phyloP scores from a whole-genome alignment of 1,284 basidiomycete genomes.

The Paramarasmius palmivorus region DNA sequence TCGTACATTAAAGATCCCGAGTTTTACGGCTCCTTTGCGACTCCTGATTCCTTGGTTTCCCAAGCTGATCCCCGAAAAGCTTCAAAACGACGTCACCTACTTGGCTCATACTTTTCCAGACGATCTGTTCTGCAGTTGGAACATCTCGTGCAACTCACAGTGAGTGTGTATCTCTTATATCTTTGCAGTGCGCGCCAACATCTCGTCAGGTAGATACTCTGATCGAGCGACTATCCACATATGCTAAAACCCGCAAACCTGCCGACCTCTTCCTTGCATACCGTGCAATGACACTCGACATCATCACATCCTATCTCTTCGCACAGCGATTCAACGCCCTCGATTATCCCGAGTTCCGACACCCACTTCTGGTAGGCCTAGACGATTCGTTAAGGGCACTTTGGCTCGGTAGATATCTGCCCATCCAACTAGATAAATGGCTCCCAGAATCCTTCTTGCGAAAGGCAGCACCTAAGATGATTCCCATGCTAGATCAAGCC shows the following conservation, averaged over 20 bases:
- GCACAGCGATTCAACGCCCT: conserved; percentile 20
- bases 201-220: background rate
- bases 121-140: background rate
- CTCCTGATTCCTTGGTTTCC: background rate
- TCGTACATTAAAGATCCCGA: background rate
- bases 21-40: background rate
- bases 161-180: background rate
- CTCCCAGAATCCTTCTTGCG: background rate
- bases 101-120: background rate
- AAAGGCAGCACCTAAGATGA: background rate
- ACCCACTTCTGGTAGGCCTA: conserved; percentile 19
- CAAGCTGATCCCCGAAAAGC: background rate
- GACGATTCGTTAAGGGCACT: conserved; percentile 14
- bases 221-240: background rate
- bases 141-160: background rate
- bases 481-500: background rate
- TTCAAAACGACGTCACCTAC: background rate
- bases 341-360: conserved; percentile 20
- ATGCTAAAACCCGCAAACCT: background rate
- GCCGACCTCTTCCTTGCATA: conserved; percentile 14
- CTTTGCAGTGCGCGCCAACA: too few species aligned
- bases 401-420: conserved; percentile 20
- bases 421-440: conserved; percentile 2
- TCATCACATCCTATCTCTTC: conserved; percentile 28
- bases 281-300: conserved; percentile 20